A percentile compares a stretch with the other conserved stretches of the same genome.
phyloP scores from a whole-genome alignment of 1,139 yeast genomes.

The Pichia sp. region DNA sequence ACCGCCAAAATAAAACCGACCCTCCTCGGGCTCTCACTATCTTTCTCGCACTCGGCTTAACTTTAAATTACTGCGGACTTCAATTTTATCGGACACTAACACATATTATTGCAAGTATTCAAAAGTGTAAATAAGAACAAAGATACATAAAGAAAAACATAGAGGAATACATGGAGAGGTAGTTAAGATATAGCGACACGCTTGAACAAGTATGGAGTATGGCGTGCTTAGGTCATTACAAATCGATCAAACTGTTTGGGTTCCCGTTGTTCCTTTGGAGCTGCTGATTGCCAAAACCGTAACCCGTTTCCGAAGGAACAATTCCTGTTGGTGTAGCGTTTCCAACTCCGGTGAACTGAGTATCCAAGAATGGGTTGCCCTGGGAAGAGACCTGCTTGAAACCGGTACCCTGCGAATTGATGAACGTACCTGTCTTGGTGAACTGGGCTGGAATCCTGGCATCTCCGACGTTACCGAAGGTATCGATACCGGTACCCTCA shows the following conservation, averaged over 20 bases:
- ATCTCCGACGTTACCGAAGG: slow-evolving; percentile 93
- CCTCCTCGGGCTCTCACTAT: no score
- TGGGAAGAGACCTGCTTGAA: slow-evolving; percentile 44
- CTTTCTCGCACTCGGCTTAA: no score
- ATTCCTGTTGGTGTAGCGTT: slow-evolving; percentile 33
- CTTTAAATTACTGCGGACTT: no score
- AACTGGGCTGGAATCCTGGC: slow-evolving; percentile 90
- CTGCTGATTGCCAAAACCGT: slow-evolving; percentile 77
- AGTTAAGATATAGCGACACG: not conserved
- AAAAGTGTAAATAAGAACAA: not conserved
- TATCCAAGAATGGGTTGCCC: slow-evolving; percentile 64
- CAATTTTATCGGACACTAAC: no score
- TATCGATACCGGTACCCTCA: slow-evolving; percentile 88
- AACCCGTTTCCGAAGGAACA: slow-evolving; percentile 77
- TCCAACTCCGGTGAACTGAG: slow-evolving; percentile 74
- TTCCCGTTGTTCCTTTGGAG: slow-evolving; percentile 16
- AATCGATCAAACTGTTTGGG: slow-evolving; percentile 36
- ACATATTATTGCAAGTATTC: not conserved
- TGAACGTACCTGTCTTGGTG: slow-evolving; percentile 72
- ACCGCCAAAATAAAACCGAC: no score
- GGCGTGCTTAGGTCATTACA: slow-evolving; percentile 20
- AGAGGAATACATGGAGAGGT: not conserved
- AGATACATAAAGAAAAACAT: not conserved
- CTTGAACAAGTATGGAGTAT: not conserved
- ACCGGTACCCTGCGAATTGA: slow-evolving; percentile 88